phyloP scores from a whole-genome alignment of 441 rosid genomes.

The Croton laevigatus region DNA sequence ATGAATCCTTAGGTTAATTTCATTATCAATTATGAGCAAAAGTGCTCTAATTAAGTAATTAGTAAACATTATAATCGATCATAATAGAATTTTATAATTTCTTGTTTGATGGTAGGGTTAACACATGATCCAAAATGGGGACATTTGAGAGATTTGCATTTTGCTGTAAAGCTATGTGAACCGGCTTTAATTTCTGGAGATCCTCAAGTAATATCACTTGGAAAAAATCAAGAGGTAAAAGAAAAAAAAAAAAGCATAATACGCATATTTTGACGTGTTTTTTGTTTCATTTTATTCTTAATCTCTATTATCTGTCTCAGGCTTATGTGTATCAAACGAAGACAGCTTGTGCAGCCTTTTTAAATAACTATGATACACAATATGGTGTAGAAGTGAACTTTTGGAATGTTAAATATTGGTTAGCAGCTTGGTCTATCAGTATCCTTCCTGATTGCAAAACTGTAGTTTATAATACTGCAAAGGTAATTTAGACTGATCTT shows the following conservation, averaged over 20 bases:
- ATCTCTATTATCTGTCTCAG: conserved; percentile 33
- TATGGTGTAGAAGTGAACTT: conserved; percentile 61
- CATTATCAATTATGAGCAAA: no score
- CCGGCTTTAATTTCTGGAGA: conserved; percentile 75
- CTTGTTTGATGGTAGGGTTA: conserved; percentile 42
- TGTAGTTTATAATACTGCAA: conserved; percentile 85
- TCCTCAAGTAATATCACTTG: conserved; percentile 60
- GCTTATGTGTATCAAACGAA: conserved; percentile 78
- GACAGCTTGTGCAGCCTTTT: conserved; percentile 83
- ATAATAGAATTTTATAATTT: neutral
- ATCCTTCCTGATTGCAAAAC: conserved; percentile 96
- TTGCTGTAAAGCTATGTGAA: conserved; percentile 79
- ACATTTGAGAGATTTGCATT: conserved; percentile 88
- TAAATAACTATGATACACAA: conserved; percentile 65
- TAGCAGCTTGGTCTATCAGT: conserved; percentile 97
- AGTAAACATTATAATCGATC: neutral
- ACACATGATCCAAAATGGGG: conserved; percentile 91
- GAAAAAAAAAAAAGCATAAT: neutral
- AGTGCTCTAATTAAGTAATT: neutral
- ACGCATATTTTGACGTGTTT: neutral
- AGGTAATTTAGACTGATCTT: conserved; percentile 42
- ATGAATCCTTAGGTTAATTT: neutral
- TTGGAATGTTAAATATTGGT: conserved; percentile 58
- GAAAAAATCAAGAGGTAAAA: conserved; percentile 75
- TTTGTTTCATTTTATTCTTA: neutral